Base-by-base conservation (phyloP, 1,139 yeast species). In the Lipomyces yarrowii region DNA sequence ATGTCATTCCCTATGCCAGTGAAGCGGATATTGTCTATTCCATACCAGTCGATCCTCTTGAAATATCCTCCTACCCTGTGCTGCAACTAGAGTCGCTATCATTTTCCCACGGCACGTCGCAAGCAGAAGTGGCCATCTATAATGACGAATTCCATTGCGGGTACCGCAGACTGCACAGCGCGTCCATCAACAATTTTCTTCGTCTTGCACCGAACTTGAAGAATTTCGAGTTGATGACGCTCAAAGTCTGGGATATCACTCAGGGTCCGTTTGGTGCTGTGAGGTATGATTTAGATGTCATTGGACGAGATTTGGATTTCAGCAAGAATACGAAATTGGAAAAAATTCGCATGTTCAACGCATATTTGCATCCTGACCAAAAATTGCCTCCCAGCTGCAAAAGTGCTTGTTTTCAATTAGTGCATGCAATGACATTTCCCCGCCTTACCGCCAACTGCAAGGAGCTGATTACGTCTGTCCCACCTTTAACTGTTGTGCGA, bases 301-400 rank as follows among this genome's bases (percentile, higher is more conserved):
- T 42, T 42, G 48, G 21, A 8, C 48, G 48, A n/a, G 48, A n/a
- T n/a, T 18, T 42, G 48, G 48, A 42, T n/a, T 42, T 42, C 11
- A 42, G 48, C 23, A n/a, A 42, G 48, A 42, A 42, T 42, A 42
- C 23, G 23, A 42, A 42, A 18, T 15, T 42, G 48, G 48, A 42
- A 21, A 18, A 42, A 18, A n/a, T 42, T 42, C 48, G 48, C 13
- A n/a, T 42, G 48, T 42, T 42, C 48, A 42, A 42, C 23, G 48
- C n/a, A n/a, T 42, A 42, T 42, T n/a, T 42, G 48, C 48, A 42
- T 42, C 48, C 48, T 42, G 48, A 42, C 48, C 48, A 42, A 42
- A 42, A n/a, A 42, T 7, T 42, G 7, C 48, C 48, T n/a, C 21
- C 21, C 4, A 42, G 48, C 21, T n/a, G 21, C 48, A 42, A 18